A percentile compares a stretch with the other conserved stretches of the same genome.
These are phyloP conservation scores for Coniella vitis DNA, from an alignment of 2,329 filamentous ascomycete species.

Conservation along the genomic window DNA sequence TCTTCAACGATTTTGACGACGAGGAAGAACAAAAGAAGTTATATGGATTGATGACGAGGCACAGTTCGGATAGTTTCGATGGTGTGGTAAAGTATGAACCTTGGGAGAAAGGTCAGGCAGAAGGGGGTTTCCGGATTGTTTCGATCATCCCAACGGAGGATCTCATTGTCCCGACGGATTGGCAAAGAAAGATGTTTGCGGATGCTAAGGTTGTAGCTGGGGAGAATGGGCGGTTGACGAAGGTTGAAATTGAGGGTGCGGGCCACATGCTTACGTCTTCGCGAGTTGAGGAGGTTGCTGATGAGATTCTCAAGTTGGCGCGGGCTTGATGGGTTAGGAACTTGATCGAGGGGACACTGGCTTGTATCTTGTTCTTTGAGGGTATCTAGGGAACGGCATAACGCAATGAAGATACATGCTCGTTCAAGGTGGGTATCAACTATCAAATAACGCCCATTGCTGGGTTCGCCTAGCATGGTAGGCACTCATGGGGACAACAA, in stretches of 20 bases:
- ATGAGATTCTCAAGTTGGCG: slow-evolving; percentile 11
- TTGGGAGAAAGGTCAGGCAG: slow-evolving; percentile 17
- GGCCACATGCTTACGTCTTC: slow-evolving; percentile 3
- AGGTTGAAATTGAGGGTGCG: slow-evolving; percentile 4
- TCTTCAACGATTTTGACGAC: slow-evolving; percentile 8
- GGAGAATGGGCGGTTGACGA: slow-evolving; percentile 12
- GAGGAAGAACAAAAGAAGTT: not conserved
- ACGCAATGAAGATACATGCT: too few species aligned
- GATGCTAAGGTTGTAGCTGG: slow-evolving; percentile 12
- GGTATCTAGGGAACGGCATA: too few species aligned
- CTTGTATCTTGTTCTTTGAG: too few species aligned
- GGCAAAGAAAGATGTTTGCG: slow-evolving; percentile 15
- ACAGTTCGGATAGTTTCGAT: slow-evolving; percentile 16
- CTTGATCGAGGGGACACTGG: too few species aligned
- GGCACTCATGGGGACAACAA: too few species aligned
- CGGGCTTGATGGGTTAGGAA: too few species aligned
- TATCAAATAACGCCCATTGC: too few species aligned
- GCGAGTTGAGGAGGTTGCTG: slow-evolving; percentile 6
- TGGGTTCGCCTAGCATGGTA: too few species aligned
- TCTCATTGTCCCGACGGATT: slow-evolving; percentile 10
- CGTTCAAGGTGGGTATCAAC: too few species aligned
- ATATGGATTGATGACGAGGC: slow-evolving; percentile 9
- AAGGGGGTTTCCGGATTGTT: slow-evolving; percentile 8
- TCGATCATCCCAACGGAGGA: slow-evolving; percentile 14
- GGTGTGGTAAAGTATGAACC: slow-evolving; percentile 16